phyloP scores from a whole-genome alignment of 306 rosid genomes.

The Corylus avellana region DNA sequence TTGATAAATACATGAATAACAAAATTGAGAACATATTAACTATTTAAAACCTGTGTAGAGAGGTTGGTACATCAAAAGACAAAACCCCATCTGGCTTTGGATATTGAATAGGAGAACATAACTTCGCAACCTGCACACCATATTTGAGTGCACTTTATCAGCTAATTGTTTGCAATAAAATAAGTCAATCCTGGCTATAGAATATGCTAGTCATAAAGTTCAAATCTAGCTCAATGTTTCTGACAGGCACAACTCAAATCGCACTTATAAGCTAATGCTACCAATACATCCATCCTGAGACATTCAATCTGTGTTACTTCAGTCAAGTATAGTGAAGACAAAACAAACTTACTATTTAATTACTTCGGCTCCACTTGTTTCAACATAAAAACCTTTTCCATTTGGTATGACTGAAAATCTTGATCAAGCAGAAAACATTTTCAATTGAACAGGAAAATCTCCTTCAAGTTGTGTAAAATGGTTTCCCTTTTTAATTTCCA shows the following conservation, averaged over 20 bases:
- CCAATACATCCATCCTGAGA: not conserved
- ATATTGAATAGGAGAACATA: constrained; percentile 74
- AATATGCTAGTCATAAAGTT: not conserved
- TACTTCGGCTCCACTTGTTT: too few relatives aligned
- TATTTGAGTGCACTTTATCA: constrained; percentile 12
- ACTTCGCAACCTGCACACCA: constrained; percentile 54
- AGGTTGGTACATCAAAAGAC: constrained; percentile 86
- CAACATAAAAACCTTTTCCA: too few relatives aligned
- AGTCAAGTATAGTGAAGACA: not conserved
- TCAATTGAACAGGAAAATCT: too few relatives aligned
- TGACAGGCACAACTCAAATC: not conserved
- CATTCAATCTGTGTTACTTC: not conserved
- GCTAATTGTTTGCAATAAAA: not conserved
- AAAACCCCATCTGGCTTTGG: constrained; percentile 84
- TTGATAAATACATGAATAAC: not conserved
- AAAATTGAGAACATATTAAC: constrained; percentile 14
- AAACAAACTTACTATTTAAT: not conserved
- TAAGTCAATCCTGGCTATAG: not conserved
- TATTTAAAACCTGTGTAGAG: constrained; percentile 81
- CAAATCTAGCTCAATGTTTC: not conserved
- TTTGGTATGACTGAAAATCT: too few relatives aligned
- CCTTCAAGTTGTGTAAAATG: too few relatives aligned
- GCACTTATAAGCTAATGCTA: not conserved
- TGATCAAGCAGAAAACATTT: too few relatives aligned
- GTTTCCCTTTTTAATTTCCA: too few relatives aligned